Evolutionary conservation across 106 monocot genomes (phyloP).

Genomic region (Acorus calamus): DNA sequence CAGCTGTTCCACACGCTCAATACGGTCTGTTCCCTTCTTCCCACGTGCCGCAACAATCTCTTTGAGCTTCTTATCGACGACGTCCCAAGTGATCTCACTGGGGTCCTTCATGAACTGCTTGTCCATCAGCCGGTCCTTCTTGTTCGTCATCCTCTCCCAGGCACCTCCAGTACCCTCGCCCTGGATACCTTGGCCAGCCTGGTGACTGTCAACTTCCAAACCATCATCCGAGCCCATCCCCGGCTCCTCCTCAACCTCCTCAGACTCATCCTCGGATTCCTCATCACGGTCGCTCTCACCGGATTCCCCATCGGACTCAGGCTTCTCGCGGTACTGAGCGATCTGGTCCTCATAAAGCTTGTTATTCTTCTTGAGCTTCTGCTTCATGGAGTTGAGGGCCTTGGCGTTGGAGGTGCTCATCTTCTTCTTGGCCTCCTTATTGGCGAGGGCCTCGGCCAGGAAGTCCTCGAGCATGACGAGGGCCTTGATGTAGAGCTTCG

Average conservation of each 20-base stretch:
- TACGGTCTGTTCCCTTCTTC: too few species aligned
- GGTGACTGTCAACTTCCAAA: too few species aligned
- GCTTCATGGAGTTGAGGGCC: slow-evolving; percentile 91
- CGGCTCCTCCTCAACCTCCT: slow-evolving; percentile 20
- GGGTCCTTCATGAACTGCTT: slow-evolving; percentile 8
- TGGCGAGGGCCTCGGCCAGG: too few species aligned
- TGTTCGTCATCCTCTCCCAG: slow-evolving; percentile 41
- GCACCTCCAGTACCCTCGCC: slow-evolving; percentile 11
- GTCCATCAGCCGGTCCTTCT: too few species aligned
- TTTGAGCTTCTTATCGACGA: slow-evolving; percentile 54
- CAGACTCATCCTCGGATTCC: slow-evolving; percentile 22
- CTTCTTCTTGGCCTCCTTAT: too few species aligned
- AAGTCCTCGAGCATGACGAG: too few species aligned
- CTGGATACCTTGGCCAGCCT: background rate
- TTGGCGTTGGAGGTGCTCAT: slow-evolving; percentile 53
- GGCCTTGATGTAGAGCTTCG: background rate
- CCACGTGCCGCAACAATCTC: slow-evolving; percentile 18
- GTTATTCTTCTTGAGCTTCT: slow-evolving; percentile 96
- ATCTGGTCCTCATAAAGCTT: slow-evolving; percentile 82
- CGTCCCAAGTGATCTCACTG: too few species aligned
- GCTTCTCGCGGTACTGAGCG: slow-evolving; percentile 46
- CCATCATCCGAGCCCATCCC: too few species aligned
- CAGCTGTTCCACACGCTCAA: too few species aligned
- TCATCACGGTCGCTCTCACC: slow-evolving; percentile 19
- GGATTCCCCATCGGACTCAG: slow-evolving; percentile 27